Base-by-base conservation (phyloP, 2,329 filamentous ascomycete genomes). In the Kalmusia sp. region DNA sequence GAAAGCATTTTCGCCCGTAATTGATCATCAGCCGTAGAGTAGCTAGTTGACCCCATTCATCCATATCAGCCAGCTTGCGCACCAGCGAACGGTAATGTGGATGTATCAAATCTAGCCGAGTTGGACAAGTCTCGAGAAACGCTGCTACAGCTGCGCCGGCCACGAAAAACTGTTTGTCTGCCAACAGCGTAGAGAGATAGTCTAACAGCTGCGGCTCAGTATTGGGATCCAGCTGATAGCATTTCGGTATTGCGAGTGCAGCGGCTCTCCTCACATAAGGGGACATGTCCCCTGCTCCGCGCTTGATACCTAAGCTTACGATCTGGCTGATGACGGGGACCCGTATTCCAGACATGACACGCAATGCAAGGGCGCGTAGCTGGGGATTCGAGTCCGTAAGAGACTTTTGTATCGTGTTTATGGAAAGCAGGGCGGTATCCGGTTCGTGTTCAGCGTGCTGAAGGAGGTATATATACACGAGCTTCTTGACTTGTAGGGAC, bases 321-420 rank as follows among this genome's bases (percentile, higher is more conserved):
- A 99, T 98, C 77, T 98, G 95, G 67, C 91, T 96, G 75, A 99
- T 99, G 46, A 97, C 93, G 0, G 95, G 93, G 1, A 99, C 93
- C n/a, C 90, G 85, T 59, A 99, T 98, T 11, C 92, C 92, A 0
- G 93, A 96, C 93, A 99, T 99, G 61, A 95, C 96, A 59, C 93
- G 91, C 57, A 99, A 82, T 0, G 95, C 95, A 67, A 99, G 88
- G 19, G 93, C 92, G 62, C 95, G 88, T 17, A 97, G 87, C 70
- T 96, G 90, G 1, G 95, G 91, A 72, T 93, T 97, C 52, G 88
- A 82, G 76, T 99, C 95, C 21, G 92, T 96, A 53, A 99, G 85
- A 8, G 93, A 96, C 77, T 97, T 98, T 72, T 99, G 95, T 65
- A 99, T 98, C 6, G 95, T 96, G 77, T 99, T 99, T 83, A 99